Evolutionary conservation across 2,329 filamentous ascomycete genomes (phyloP).

Genomic region (Cladosporium phlei): DNA sequence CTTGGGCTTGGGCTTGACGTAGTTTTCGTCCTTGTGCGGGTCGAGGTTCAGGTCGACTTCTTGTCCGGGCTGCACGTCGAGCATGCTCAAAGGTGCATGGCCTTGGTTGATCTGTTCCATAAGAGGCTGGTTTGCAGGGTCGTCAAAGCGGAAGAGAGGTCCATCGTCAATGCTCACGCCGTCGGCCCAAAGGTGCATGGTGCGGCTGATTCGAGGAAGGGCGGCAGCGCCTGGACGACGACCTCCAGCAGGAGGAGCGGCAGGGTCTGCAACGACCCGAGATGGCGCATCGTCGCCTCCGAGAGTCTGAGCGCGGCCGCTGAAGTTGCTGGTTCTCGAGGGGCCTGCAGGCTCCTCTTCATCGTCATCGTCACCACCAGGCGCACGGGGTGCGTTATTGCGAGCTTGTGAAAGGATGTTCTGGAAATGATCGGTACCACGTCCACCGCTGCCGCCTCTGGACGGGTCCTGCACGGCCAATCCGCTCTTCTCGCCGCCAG

Average conservation of each 20-base stretch:
- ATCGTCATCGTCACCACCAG: slow-evolving; percentile 45
- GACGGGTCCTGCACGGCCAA: slow-evolving; percentile 60
- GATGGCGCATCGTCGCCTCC: slow-evolving; percentile 73
- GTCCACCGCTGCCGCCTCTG: slow-evolving; percentile 27
- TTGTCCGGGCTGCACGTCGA: slow-evolving; percentile 70
- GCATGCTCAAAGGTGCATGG: slow-evolving; percentile 69
- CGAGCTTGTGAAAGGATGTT: slow-evolving; percentile 47
- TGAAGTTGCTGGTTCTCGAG: slow-evolving; percentile 47
- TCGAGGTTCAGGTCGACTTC: slow-evolving; percentile 73
- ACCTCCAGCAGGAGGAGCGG: slow-evolving; percentile 25
- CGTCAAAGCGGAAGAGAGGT: slow-evolving; percentile 70
- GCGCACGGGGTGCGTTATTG: slow-evolving; percentile 53
- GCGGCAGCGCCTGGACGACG: slow-evolving; percentile 35
- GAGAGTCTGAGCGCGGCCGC: slow-evolving; percentile 67
- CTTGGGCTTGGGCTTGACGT: slow-evolving; percentile 65
- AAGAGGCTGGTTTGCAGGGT: slow-evolving; percentile 67
- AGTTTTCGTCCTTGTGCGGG: slow-evolving; percentile 70
- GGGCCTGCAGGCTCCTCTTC: slow-evolving; percentile 35
- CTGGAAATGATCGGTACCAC: slow-evolving; percentile 42
- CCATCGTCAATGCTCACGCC: slow-evolving; percentile 84
- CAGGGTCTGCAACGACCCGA: slow-evolving; percentile 61
- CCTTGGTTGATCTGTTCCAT: slow-evolving; percentile 72
- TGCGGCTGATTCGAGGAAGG: slow-evolving; percentile 55
- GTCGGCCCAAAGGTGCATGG: slow-evolving; percentile 75
- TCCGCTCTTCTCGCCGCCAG: slow-evolving; percentile 81